phyloP scores from a whole-genome alignment of 1,284 basidiomycete species.

The Cronartium quercuum region DNA sequence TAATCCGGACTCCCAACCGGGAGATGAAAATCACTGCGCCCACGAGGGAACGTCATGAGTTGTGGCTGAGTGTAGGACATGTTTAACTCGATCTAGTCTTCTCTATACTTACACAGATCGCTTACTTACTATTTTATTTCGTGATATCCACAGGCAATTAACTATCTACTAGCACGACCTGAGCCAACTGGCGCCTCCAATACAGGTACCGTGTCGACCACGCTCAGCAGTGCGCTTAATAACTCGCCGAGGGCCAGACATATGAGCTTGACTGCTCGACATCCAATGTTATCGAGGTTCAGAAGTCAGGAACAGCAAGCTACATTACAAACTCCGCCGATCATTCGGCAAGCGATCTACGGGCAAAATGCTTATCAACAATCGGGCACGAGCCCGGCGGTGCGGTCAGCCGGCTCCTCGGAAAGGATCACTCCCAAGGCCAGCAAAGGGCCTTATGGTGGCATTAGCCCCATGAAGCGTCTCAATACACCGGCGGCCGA shows the following conservation, averaged over 20 bases:
- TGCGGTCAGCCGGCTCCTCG: slow-evolving; percentile 13
- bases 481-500: slow-evolving; percentile 11
- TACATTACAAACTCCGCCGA: slow-evolving; percentile 65
- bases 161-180: slow-evolving; percentile 71
- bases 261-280: slow-evolving; percentile 62
- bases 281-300: slow-evolving; percentile 61
- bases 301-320: slow-evolving; percentile 46
- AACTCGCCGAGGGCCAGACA: slow-evolving; percentile 41
- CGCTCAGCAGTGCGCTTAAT: slow-evolving; percentile 35
- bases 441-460: slow-evolving; percentile 41
- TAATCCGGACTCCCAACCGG: slow-evolving; percentile 83
- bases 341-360: slow-evolving; percentile 32
- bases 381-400: background rate
- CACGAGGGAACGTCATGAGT: slow-evolving; percentile 87
- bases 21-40: slow-evolving; percentile 98
- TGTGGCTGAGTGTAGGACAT: slow-evolving; percentile 67
- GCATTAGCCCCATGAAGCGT: slow-evolving; percentile 15
- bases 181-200: slow-evolving; percentile 50
- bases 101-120: background rate
- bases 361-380: background rate
- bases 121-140: slow-evolving; percentile 12
- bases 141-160: slow-evolving; percentile 60
- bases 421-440: slow-evolving; percentile 34
- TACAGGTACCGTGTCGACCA: slow-evolving; percentile 48
- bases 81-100: background rate